A percentile compares a stretch with the other conserved stretches of the same genome.
phyloP scores from a whole-genome alignment of 495 filamentous ascomycete species.

The Penicillium atrosanguineum region DNA sequence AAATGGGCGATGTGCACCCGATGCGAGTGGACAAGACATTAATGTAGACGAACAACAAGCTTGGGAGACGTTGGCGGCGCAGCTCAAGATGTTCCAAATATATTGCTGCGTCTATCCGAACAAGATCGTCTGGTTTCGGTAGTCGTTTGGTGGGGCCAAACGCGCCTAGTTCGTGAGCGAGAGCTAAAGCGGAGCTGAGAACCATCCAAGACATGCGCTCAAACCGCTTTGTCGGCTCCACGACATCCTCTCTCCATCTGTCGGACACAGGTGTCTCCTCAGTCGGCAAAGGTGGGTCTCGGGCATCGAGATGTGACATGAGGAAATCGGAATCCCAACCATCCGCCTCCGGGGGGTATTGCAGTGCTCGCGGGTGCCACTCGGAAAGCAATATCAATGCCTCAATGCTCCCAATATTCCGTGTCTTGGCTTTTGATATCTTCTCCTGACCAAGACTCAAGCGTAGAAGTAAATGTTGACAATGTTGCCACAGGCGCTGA shows the following conservation, averaged over 20 bases:
- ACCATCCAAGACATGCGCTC: slow-evolving; percentile 47
- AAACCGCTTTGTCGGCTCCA: slow-evolving; percentile 39
- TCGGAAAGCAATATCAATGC: slow-evolving; percentile 39
- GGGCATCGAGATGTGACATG: slow-evolving; percentile 15
- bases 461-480: slow-evolving; percentile 37
- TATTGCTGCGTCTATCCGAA: slow-evolving; percentile 10
- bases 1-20: slow-evolving; percentile 36
- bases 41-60: slow-evolving; percentile 35
- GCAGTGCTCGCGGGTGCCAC: slow-evolving; percentile 40
- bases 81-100: slow-evolving; percentile 25
- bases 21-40: slow-evolving; percentile 35
- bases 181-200: slow-evolving; percentile 34
- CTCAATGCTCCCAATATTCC: slow-evolving; percentile 40
- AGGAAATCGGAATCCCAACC: slow-evolving; percentile 32
- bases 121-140: slow-evolving; percentile 3
- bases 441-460: slow-evolving; percentile 42
- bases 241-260: slow-evolving; percentile 28
- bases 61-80: slow-evolving; percentile 27
- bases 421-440: slow-evolving; percentile 24
- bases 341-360: slow-evolving; percentile 37
- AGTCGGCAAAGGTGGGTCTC: slow-evolving; percentile 16
- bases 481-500: slow-evolving; percentile 43
- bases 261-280: slow-evolving; percentile 21
- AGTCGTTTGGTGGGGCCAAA: slow-evolving; percentile 20
- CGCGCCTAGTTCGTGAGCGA: slow-evolving; percentile 38